phyloP scores from a whole-genome alignment of 345 rosid genomes.

The Cardamine resedifolia region DNA sequence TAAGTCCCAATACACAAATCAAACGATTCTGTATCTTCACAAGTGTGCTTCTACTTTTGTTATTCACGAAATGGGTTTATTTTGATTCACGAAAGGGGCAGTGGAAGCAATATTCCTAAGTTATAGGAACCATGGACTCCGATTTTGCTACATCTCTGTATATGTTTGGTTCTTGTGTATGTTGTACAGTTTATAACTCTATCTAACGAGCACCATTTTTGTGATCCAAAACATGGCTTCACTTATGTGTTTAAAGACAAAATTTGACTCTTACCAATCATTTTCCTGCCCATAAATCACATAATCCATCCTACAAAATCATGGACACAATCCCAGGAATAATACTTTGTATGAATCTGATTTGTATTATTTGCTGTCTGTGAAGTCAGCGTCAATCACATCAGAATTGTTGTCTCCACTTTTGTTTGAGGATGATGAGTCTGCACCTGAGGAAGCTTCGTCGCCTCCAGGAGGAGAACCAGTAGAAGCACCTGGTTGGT shows the following conservation, averaged over 20 bases:
- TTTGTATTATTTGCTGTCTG: conserved; percentile 66
- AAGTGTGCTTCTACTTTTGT: too few relatives aligned
- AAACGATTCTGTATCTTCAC: too few relatives aligned
- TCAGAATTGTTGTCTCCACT: conserved; percentile 60
- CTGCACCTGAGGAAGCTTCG: conserved; percentile 40
- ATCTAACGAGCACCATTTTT: background rate
- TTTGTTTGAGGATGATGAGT: conserved; percentile 44
- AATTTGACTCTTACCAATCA: conserved; percentile 2
- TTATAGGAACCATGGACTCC: conserved; percentile 39
- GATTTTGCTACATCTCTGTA: background rate
- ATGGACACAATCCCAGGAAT: background rate
- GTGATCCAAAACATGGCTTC: background rate
- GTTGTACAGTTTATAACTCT: background rate
- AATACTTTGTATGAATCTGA: background rate
- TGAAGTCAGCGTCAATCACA: conserved; percentile 89
- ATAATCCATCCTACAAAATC: background rate
- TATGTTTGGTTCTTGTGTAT: conserved; percentile 5
- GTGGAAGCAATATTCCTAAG: conserved; percentile 54
- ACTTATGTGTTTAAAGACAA: background rate
- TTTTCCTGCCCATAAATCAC: background rate
- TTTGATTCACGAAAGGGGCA: too few relatives aligned
- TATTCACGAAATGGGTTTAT: too few relatives aligned
- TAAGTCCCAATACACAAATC: too few relatives aligned
- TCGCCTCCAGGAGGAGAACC: background rate
- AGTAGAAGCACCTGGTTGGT: conserved; percentile 58